Base-by-base conservation (phyloP, 2,329 filamentous ascomycete genomes). In the Epichloe brachyelytri region DNA sequence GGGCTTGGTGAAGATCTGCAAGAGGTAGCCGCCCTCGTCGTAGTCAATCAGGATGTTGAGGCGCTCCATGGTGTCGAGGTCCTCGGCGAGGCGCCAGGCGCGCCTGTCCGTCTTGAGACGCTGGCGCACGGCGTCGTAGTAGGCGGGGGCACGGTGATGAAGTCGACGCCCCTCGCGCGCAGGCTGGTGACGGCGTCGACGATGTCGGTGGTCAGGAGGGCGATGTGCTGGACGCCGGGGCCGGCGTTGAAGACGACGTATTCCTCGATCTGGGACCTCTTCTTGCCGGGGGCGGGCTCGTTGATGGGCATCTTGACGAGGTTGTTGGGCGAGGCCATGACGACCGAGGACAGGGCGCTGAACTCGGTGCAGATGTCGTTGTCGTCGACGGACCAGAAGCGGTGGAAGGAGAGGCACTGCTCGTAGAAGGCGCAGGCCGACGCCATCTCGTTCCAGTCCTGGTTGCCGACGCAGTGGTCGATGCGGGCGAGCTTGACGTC, bases 291-390 rank as follows among this genome's bases (percentile, higher is more conserved):
- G 0, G 91, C 91, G 2, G 91, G 91, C 71, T 96, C 90, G 74
- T 96, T 96, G 78, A 97, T 95, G 61, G 91, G 91, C 89, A 96
- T 96, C 73, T 96, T 96, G 69, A 96, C 88, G 4, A 85, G 67
- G 52, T 91, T 85, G 71, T 90, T 88, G 54, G 82, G 81, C 4
- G 83, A 88, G 41, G 86, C 80, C 89, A 96, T 95, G 63, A 96
- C 91, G 62, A 96, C 83, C 62, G 81, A 87, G 70, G 84, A 88
- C 46, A 96, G 76, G 10, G 91, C 89, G 1, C 85, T 89, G 77
- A 88, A 96, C 64, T 95, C 89, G 58, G 87, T 95, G 77, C 82
- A 88, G 70, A 96, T 94, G 65, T 94, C 82, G 59, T 81, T 85
- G 74, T 96, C 91, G 67, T 96, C 91, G 53, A 96, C 90, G 50